These are phyloP conservation scores for Huntiella decipiens DNA, from an alignment of 2,329 filamentous ascomycete genomes.

Conservation along the genomic window DNA sequence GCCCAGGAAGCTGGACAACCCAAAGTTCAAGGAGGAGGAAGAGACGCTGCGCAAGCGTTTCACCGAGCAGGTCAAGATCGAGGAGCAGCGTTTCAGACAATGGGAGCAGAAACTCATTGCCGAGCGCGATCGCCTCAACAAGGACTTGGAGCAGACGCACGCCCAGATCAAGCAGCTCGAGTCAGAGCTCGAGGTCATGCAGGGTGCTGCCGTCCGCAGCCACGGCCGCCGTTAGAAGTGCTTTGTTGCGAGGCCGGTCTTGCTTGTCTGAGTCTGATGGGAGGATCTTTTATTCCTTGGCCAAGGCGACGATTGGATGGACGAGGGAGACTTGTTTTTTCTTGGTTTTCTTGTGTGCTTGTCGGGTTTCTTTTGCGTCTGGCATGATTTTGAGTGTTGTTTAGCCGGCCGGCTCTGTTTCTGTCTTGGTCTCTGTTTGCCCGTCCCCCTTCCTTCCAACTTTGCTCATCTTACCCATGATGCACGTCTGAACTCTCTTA, in stretches of 20 bases:
- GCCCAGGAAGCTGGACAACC: conserved; percentile 96
- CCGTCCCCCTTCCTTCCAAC: background rate
- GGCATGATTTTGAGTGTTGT: background rate
- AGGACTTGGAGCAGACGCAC: conserved; percentile 96
- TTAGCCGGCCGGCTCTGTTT: background rate
- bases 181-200: conserved; percentile 80
- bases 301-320: conserved; percentile 64
- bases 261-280: conserved; percentile 22
- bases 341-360: conserved; percentile 2
- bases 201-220: conserved; percentile 75
- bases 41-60: conserved; percentile 96
- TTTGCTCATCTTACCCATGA: too few species aligned
- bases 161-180: conserved; percentile 86
- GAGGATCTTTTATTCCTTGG: conserved; percentile 79
- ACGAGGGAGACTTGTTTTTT: background rate
- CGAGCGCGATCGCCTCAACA: conserved; percentile 97
- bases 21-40: conserved; percentile 99
- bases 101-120: conserved; percentile 99
- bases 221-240: conserved; percentile 63
- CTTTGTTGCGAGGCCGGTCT: background rate
- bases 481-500: background rate
- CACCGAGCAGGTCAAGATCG: conserved; percentile 99
- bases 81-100: conserved; percentile 96
- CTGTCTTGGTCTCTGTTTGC: background rate
- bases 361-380: background rate